A percentile compares a stretch with the other conserved stretches of the same genome.
Conservation (phyloP, 208 protist species). For the Trypanosoma rangeli region DNA sequence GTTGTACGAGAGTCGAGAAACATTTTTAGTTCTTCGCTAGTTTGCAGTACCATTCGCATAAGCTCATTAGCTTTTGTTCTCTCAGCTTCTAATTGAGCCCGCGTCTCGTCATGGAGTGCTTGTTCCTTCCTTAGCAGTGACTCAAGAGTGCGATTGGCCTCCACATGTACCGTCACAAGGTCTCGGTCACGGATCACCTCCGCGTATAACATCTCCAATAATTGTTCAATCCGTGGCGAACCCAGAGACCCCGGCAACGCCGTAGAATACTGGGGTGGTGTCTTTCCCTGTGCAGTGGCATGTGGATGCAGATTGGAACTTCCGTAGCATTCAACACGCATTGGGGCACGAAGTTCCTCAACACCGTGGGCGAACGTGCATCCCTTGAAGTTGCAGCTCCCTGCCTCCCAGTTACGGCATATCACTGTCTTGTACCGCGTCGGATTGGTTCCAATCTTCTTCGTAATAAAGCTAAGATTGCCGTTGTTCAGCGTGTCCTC, state of each 20-base stretch:
- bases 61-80: conserved; percentile 16
- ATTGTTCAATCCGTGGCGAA: conserved; percentile 49
- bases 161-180: conserved; percentile 54
- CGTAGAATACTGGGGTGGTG: conserved; percentile 32
- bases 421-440: conserved; percentile 88
- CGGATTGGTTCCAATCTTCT: conserved; percentile 63
- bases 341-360: conserved; percentile 67
- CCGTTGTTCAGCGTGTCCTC: conserved; percentile 37
- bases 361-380: conserved; percentile 87
- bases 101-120: conserved; percentile 39
- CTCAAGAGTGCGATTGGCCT: conserved; percentile 76
- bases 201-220: conserved; percentile 66
- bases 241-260: conserved; percentile 18
- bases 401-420: conserved; percentile 80
- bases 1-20: conserved; percentile 22
- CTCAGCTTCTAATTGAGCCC: conserved; percentile 39
- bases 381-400: conserved; percentile 63
- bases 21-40: conserved; percentile 25
- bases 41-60: conserved; percentile 10
- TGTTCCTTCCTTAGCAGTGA: conserved; percentile 62
- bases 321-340: conserved; percentile 36
- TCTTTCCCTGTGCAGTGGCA: conserved; percentile 34
- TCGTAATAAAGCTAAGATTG: conserved; percentile 12
- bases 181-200: conserved; percentile 63
- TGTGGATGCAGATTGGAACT: conserved; percentile 40